Percentiles rank a stretch among this genome's conserved stretches.
phyloP scores from a whole-genome alignment of 2,329 filamentous ascomycete genomes.

The Talaromyces islandicus region DNA sequence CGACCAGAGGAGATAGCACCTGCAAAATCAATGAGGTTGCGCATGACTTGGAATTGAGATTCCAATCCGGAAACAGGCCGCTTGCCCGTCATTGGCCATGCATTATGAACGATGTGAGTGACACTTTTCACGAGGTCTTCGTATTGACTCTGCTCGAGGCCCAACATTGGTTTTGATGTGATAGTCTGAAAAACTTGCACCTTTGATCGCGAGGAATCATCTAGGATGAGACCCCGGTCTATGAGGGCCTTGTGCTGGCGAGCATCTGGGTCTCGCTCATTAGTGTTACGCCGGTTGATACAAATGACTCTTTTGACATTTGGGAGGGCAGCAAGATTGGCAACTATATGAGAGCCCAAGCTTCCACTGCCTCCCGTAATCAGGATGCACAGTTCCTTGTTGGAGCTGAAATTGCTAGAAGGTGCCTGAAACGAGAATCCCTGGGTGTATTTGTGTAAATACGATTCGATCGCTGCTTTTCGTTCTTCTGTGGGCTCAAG shows the following conservation, averaged over 20 bases:
- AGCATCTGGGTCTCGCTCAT: slow-evolving; percentile 14
- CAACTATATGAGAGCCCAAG: slow-evolving; percentile 36
- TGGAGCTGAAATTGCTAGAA: not conserved
- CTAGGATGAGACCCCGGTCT: slow-evolving; percentile 19
- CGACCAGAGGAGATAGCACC: slow-evolving; percentile 21
- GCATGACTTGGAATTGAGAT: slow-evolving; percentile 38
- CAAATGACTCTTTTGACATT: slow-evolving; percentile 35
- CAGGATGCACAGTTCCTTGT: slow-evolving; percentile 24
- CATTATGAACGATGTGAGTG: slow-evolving; percentile 42
- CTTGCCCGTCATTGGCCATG: slow-evolving; percentile 23
- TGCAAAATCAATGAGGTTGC: slow-evolving; percentile 45
- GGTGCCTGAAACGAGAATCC: slow-evolving; percentile 14
- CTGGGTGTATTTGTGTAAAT: slow-evolving; percentile 18
- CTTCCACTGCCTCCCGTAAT: slow-evolving; percentile 39
- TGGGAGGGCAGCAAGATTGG: slow-evolving; percentile 25
- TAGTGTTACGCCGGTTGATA: slow-evolving; percentile 38
- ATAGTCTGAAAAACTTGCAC: slow-evolving; percentile 46
- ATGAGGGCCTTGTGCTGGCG: slow-evolving; percentile 32
- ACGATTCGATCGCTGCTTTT: slow-evolving; percentile 14
- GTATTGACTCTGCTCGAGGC: slow-evolving; percentile 39
- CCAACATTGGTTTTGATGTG: slow-evolving; percentile 43
- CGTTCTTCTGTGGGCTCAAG: slow-evolving; percentile 8
- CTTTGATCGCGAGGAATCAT: slow-evolving; percentile 24
- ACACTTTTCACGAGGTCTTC: slow-evolving; percentile 28
- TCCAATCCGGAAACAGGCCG: slow-evolving; percentile 16